These are phyloP conservation scores for Lachnellula subtilissima DNA, from an alignment of 2,329 filamentous ascomycete genomes.

Conservation along the genomic window DNA sequence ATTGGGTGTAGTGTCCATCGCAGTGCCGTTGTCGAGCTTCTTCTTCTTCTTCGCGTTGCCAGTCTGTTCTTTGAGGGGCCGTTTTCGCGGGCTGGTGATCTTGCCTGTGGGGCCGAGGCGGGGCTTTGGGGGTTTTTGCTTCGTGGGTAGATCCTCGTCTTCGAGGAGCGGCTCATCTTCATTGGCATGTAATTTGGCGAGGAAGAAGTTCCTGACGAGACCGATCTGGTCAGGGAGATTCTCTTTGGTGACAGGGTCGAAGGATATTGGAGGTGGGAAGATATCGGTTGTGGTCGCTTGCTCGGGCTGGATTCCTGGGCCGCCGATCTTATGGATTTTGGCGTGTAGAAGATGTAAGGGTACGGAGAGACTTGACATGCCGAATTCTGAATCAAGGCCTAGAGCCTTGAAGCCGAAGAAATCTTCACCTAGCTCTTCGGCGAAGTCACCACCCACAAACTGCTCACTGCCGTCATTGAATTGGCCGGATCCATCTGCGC, in stretches of 20 bases:
- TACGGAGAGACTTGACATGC: constrained; percentile 80
- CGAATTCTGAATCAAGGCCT: constrained; percentile 86
- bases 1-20: constrained; percentile 30
- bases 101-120: constrained; percentile 72
- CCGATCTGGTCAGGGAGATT: constrained; percentile 77
- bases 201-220: constrained; percentile 86
- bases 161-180: constrained; percentile 79
- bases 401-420: constrained; percentile 98
- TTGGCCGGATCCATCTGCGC: constrained; percentile 77
- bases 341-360: constrained; percentile 92
- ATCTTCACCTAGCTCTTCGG: constrained; percentile 95
- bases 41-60: constrained; percentile 85
- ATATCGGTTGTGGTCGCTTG: constrained; percentile 36
- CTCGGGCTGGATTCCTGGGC: background rate
- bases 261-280: constrained; percentile 63
- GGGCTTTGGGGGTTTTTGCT: constrained; percentile 65
- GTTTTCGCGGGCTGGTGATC: constrained; percentile 79
- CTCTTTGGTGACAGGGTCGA: constrained; percentile 74
- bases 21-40: constrained; percentile 57
- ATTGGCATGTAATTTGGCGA: constrained; percentile 80
- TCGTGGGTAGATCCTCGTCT: constrained; percentile 89
- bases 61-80: constrained; percentile 75
- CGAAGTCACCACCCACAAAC: constrained; percentile 94
- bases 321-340: constrained; percentile 68
- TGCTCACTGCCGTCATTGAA: constrained; percentile 98